Evolutionary conservation across 371 early-diverging fungal genomes (phyloP).

Genomic region (Mortierella sp.): DNA sequence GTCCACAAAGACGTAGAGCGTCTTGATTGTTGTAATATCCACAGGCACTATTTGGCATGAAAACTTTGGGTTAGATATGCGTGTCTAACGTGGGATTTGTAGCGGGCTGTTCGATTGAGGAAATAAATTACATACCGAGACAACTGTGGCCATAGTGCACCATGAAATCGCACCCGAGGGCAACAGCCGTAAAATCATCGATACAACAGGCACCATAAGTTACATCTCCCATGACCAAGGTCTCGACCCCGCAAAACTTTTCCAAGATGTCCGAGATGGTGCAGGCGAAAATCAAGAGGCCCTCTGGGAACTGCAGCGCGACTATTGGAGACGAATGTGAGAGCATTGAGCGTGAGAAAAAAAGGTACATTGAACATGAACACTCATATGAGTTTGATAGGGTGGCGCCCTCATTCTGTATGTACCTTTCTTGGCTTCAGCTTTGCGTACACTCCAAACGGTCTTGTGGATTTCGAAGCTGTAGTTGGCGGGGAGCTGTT

Average conservation of each 20-base stretch:
- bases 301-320: constrained; percentile 99
- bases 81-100: neutral
- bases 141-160: constrained; percentile 99
- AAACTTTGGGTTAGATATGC: neutral
- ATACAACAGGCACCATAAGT: constrained; percentile 99
- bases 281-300: constrained; percentile 96
- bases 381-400: neutral
- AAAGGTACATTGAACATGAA: neutral
- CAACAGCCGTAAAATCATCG: constrained; percentile 97
- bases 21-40: constrained; percentile 93
- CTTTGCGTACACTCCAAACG: constrained; percentile 91
- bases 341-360: neutral
- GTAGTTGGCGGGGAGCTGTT: constrained; percentile 96
- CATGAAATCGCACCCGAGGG: constrained; percentile 97
- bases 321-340: constrained; percentile 63
- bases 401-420: neutral
- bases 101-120: neutral
- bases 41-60: constrained; percentile 84
- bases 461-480: constrained; percentile 99
- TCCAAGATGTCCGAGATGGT: constrained; percentile 94
- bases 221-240: constrained; percentile 99
- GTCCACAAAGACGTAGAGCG: constrained; percentile 99
- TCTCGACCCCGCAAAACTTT: constrained; percentile 91
- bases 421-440: constrained; percentile 82
- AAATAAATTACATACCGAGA: constrained; percentile 69